These are phyloP conservation scores for Penstemon newberryi DNA, from an alignment of 257 asterid species.

Conservation along the genomic window DNA sequence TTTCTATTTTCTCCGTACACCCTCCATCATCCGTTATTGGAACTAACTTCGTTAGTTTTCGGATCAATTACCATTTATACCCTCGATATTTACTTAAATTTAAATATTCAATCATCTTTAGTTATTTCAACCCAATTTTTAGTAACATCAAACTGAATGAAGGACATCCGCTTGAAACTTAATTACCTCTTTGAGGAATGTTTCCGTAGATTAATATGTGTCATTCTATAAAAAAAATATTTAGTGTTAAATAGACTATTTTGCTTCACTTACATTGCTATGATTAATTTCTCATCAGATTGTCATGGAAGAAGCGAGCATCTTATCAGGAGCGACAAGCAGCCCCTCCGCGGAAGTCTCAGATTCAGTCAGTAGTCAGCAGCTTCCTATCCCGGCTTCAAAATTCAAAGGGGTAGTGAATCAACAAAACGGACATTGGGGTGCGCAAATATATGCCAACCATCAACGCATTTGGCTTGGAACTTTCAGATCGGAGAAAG, in stretches of 20 bases:
- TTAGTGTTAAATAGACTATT: background rate
- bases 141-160: too few species aligned
- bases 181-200: background rate
- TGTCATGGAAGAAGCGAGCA: conserved; percentile 40
- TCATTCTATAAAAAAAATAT: background rate
- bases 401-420: conserved; percentile 51
- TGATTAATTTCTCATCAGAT: conserved; percentile 1
- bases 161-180: background rate
- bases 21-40: too few species aligned
- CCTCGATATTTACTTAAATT: too few species aligned
- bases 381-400: conserved; percentile 11
- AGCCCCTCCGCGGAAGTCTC: conserved; percentile 27
- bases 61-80: too few species aligned
- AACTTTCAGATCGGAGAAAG: conserved; percentile 44
- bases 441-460: conserved; percentile 51
- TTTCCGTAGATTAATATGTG: background rate
- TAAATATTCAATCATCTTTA: too few species aligned
- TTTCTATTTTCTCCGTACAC: too few species aligned
- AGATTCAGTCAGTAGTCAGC: conserved; percentile 34
- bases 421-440: conserved; percentile 51
- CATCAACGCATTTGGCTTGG: conserved; percentile 54
- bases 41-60: too few species aligned
- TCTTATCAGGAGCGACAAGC: conserved; percentile 32
- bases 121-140: too few species aligned
- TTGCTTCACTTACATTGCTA: background rate